These are phyloP conservation scores for Globisporangium cylindrosporum DNA, from an alignment of 352 stramenopile species.

Conservation along the genomic window DNA sequence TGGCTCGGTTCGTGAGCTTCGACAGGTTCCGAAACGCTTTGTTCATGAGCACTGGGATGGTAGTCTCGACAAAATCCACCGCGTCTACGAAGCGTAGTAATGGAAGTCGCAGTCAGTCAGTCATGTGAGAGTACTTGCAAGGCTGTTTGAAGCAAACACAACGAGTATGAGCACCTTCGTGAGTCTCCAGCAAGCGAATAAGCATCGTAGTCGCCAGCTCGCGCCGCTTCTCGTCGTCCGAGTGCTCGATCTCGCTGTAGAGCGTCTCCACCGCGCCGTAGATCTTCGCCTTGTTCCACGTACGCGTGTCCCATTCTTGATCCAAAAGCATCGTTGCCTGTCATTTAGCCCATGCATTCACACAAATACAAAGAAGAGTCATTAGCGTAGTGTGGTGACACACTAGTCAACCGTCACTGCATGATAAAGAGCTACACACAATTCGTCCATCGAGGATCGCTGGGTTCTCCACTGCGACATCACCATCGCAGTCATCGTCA, in stretches of 20 bases:
- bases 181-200: conserved; percentile 56
- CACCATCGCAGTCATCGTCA: conserved; percentile 20
- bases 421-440: conserved; percentile 30
- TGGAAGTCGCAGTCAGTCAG: not conserved
- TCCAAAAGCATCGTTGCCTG: conserved; percentile 77
- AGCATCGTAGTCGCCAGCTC: conserved; percentile 71
- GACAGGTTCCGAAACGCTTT: conserved; percentile 68
- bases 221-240: conserved; percentile 35
- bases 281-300: conserved; percentile 63
- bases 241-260: conserved; percentile 63
- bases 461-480: conserved; percentile 20
- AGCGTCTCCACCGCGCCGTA: conserved; percentile 58
- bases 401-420: not conserved
- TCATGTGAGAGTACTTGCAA: not conserved
- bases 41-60: conserved; percentile 67
- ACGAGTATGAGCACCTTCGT: conserved; percentile 35
- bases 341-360: not conserved
- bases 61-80: conserved; percentile 61
- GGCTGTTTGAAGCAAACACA: not conserved
- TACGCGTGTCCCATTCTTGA: conserved; percentile 76
- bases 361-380: not conserved
- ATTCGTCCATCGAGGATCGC: conserved; percentile 43
- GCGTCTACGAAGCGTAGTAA: conserved; percentile 27
- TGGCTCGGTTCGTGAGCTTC: conserved; percentile 43
- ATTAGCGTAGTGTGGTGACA: not conserved